A percentile compares a stretch with the other conserved stretches of the same genome.
These are phyloP conservation scores for Cornus kousa DNA, from an alignment of 148 eudicot species.

Conservation along the genomic window DNA sequence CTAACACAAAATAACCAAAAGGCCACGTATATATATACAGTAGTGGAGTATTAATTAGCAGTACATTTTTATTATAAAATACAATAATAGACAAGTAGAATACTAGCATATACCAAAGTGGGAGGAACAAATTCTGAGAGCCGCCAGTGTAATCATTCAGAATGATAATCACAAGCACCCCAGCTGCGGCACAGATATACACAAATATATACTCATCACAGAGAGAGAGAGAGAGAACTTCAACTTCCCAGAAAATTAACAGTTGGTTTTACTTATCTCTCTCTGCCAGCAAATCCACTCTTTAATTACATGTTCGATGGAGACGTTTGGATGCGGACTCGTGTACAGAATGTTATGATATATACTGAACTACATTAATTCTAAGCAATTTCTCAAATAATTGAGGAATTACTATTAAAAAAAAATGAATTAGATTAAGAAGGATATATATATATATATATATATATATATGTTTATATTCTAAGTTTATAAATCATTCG, in stretches of 20 bases:
- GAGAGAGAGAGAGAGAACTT: neutral
- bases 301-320: conserved; percentile 20
- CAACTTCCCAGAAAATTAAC: conserved; percentile 20
- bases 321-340: conserved; percentile 19
- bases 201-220: too few relatives aligned
- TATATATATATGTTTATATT: too few relatives aligned
- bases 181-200: neutral
- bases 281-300: conserved; percentile 20
- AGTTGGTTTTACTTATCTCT: conserved; percentile 9
- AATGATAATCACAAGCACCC: conserved; percentile 16
- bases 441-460: too few relatives aligned
- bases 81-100: neutral
- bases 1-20: conserved; percentile 1
- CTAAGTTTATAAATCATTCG: too few relatives aligned
- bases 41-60: neutral
- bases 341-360: neutral
- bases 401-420: too few relatives aligned
- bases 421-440: too few relatives aligned
- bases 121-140: conserved; percentile 58
- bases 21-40: neutral
- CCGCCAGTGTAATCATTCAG: conserved; percentile 55
- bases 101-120: conserved; percentile 23
- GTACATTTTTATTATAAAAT: neutral
- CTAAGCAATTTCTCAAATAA: too few relatives aligned
- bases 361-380: too few relatives aligned